Base-by-base conservation (phyloP, 331 rosid genomes). In the Erythrophleum ivorense region DNA sequence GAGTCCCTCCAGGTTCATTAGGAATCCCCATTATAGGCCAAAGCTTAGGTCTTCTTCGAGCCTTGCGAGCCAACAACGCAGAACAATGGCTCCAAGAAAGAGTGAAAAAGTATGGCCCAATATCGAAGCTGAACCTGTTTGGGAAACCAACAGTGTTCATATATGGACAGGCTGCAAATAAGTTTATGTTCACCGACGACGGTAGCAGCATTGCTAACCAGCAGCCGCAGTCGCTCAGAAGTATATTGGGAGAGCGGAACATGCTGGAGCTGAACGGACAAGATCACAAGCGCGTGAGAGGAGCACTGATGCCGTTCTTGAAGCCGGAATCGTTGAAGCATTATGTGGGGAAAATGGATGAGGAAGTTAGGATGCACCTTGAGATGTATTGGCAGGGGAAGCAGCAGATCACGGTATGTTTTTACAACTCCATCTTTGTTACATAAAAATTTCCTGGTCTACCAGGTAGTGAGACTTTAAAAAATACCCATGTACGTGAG, bases 71-170 rank as follows among this genome's bases (percentile, higher is more conserved):
- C 40, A 90, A 90, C 82, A 85, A 85, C 1, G 86, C 87, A 7
- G 91, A 90, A 19, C 29, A 86, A 73, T 88, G 91, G 94, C 78
- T 81, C 9, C 33, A 75, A 40, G 71, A 79, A 5, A 90, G 97
- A 78, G 86, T 90, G 18, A 68, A 9, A 15, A 91, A 87, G 85
- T 88, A 90, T n/a, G 97, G 97, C 29, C 90, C 91, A 11, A n/a
- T 91, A 63, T 94, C 94, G 21, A 94, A 90, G 87, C 84, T 94
- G 31, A 86, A 87, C 69, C 90, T 94, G 0, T 91, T 92, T 19
- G 97, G 97, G 6, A 92, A 84, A 45, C 97, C 98, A 16, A 85
- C 94, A 3, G 89, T 94, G 16, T 87, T 94, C 65, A 53, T 94
- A 6, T 60, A 83, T 9, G 98, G 97, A 62, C 91, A 73, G 45